Base-by-base conservation (phyloP, 139 green algal genomes). In the Bryopsis sp. region DNA sequence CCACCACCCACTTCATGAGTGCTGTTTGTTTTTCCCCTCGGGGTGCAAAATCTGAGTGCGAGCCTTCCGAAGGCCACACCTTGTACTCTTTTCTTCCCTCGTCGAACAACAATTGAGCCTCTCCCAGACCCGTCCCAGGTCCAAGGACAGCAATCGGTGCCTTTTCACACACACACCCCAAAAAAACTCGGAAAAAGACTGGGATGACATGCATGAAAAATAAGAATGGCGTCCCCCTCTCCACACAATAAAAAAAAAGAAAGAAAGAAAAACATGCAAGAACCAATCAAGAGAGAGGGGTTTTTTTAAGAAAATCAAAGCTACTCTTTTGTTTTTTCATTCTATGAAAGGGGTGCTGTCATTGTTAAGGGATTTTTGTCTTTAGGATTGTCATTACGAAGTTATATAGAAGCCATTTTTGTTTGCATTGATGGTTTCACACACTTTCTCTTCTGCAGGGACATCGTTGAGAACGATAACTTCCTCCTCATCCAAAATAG, bases 111-210 rank as follows among this genome's bases (percentile, higher is more conserved):
- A 97, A 79, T 73, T 92, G 81, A 2, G 88, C 86, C 47, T 94
- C 79, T 4, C 91, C 91, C 54, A 97, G 81, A 2, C 92, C 92
- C 0, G 92, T 97, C 66, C 92, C 92, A 0, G 92, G 91, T n/a
- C 92, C 91, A 74, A 97, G 81, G 7, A 95, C 86, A 2, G 76
- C 82, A 50, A 88, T 92, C 31, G 89, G 89, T 0, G 79, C 87
- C 83, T 86, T 70, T 34, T n/a, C 1, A 28, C 22, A 63, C n/a
- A 28, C 2, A 50, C 43, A 11, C 15, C 43, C n/a, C n/a, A n/a
- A n/a, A n/a, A n/a, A n/a, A n/a, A n/a, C n/a, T n/a, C n/a, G n/a
- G n/a, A n/a, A n/a, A n/a, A n/a, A n/a, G n/a, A n/a, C n/a, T n/a
- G n/a, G n/a, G n/a, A n/a, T n/a, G n/a, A n/a, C n/a, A n/a, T n/a